Base-by-base conservation (phyloP, 176 grass and related monocot species). In the Pharus latifolius region DNA sequence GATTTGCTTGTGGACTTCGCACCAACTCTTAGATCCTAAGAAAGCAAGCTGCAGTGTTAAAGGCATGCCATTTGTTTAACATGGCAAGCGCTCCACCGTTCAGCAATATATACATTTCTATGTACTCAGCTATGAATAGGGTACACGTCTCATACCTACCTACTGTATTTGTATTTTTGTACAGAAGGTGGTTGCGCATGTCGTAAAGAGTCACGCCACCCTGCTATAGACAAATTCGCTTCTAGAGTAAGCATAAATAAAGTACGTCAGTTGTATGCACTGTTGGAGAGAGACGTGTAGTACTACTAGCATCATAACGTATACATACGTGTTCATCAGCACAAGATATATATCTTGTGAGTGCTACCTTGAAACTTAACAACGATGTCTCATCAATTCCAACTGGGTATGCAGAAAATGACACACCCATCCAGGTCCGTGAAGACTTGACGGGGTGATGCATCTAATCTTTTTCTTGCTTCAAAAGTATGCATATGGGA, bases 1-100 rank as follows among this genome's bases (percentile, higher is more conserved):
- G 76, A 85, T 85, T 69, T 80, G 76, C 37, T 69, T 22, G 7
- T 63, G 18, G 76, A 68, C 82, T 13, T n/a, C n/a, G 27, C 69
- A 48, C 70, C 82, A 69, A 80, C 69, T 40, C 63, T 79, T 80
- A 38, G 70, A 68, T 63, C 38, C 63, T 48, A 80, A 6, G 76
- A 80, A 49, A 72, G 30, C 67, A 41, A 25, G 15, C 9, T 16
- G 20, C 35, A 42, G 52, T 16, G 5, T 10, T 38, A 9, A 18
- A 17, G n/a, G 27, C 42, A 6, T 32, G 5, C 6, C 14, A 6
- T 22, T 34, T 66, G 27, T 24, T 50, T 65, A 29, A 27, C n/a
- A 28, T 32, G 18, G 50, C n/a, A 22, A 24, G 51, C 60, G 8
- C 3, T 3, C 20, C 23, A 63, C 14, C 41, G 29, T 49, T 47